Percentiles rank a stretch among this genome's conserved stretches.
These are phyloP conservation scores for Volvox africanus DNA, from an alignment of 139 green algal genomes.

Conservation along the genomic window DNA sequence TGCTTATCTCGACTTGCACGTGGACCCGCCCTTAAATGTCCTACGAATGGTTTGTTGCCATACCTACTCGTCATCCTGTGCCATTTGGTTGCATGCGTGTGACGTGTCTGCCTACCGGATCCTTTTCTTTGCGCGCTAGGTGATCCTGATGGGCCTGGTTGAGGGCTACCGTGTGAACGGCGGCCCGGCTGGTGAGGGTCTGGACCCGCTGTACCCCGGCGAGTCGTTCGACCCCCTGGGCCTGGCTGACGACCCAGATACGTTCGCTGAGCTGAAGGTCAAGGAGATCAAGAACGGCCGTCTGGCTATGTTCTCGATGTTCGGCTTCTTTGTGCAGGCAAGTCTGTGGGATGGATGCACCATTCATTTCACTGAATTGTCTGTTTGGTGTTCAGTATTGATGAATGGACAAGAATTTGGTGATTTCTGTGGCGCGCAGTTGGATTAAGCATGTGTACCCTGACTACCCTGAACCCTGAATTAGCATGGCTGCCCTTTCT, in stretches of 20 bases:
- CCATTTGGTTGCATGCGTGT: too few species aligned
- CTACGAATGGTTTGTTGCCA: too few species aligned
- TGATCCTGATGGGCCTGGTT: constrained; percentile 88
- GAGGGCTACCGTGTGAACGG: constrained; percentile 92
- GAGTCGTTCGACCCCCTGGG: constrained; percentile 88
- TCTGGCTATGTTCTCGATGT: constrained; percentile 84
- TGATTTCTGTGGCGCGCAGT: too few species aligned
- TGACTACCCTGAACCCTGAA: too few species aligned
- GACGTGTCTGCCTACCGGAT: too few species aligned
- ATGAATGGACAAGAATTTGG: too few species aligned
- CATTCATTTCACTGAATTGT: neutral
- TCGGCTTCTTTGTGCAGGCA: constrained; percentile 84
- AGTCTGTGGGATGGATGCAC: neutral
- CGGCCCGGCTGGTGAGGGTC: constrained; percentile 78
- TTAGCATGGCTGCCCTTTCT: constrained; percentile 12
- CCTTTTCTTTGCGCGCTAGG: constrained; percentile 49
- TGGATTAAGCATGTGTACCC: too few species aligned
- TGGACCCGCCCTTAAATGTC: too few species aligned
- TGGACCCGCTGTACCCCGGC: constrained; percentile 83
- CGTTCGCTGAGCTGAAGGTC: constrained; percentile 83
- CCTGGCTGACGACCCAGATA: constrained; percentile 96
- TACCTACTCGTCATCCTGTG: too few species aligned
- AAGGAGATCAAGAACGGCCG: constrained; percentile 95
- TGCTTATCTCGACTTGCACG: too few species aligned
- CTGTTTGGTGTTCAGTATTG: too few species aligned